Evolutionary conservation across 2,329 filamentous ascomycete species (phyloP).

Genomic region (Neonectria sp.): DNA sequence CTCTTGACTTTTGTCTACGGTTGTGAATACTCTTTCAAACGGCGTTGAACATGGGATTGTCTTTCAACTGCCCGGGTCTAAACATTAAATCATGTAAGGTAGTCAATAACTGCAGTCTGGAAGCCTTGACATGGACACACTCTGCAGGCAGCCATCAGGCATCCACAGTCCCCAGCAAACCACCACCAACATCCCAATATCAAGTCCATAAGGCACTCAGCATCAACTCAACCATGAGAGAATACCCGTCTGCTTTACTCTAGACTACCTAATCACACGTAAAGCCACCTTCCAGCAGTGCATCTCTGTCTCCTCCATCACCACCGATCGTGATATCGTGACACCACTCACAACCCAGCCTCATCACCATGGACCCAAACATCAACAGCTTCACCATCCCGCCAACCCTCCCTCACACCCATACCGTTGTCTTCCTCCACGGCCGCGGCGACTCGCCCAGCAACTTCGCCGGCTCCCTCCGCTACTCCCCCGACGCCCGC

Average conservation of each 20-base stretch:
- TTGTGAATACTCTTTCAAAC: not conserved
- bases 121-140: too few relatives aligned
- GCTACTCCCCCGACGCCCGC: conserved; percentile 47
- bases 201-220: not conserved
- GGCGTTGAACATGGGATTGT: not conserved
- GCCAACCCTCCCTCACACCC: conserved; percentile 49
- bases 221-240: not conserved
- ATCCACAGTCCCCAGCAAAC: not conserved
- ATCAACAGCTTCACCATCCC: conserved; percentile 22
- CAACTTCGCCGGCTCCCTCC: conserved; percentile 51
- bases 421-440: conserved; percentile 63
- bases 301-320: too few relatives aligned
- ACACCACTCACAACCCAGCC: not conserved
- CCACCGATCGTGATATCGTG: not conserved
- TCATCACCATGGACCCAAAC: conserved; percentile 19
- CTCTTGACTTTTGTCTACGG: not conserved
- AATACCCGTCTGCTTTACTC: not conserved
- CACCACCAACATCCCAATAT: not conserved
- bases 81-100: too few relatives aligned
- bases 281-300: not conserved
- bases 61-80: not conserved
- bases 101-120: not conserved
- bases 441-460: conserved; percentile 57
- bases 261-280: not conserved
- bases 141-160: conserved; percentile 1